phyloP scores from a whole-genome alignment of 768 basidiomycete species.

The Favolaschia claudopus region DNA sequence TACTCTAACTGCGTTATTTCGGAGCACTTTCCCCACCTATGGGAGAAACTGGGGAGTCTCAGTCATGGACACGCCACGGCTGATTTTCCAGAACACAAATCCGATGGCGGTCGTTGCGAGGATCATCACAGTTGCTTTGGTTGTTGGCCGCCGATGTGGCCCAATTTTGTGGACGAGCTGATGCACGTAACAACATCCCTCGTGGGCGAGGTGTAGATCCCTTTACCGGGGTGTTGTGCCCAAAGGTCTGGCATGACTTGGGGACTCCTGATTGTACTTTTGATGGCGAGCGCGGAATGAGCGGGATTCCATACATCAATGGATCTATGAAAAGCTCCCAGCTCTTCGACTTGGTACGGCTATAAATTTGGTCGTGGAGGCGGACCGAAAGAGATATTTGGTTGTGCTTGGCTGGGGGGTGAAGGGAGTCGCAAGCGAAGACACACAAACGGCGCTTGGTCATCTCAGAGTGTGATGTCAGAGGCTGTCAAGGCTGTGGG shows the following conservation, averaged over 20 bases:
- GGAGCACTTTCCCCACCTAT: conserved; percentile 10
- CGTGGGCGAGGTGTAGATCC: background rate
- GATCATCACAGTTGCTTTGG: background rate
- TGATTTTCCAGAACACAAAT: conserved; percentile 18
- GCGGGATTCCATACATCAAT: background rate
- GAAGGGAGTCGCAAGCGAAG: background rate
- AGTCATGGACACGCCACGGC: conserved; percentile 6
- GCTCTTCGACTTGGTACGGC: conserved; percentile 13
- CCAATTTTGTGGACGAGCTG: conserved; percentile 16
- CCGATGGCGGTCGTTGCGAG: conserved; percentile 15
- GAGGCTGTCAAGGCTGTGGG: too few relatives aligned
- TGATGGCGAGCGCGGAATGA: background rate
- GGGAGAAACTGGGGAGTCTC: conserved; percentile 13
- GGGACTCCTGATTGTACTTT: background rate
- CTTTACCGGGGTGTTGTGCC: conserved; percentile 2
- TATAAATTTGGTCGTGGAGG: too few relatives aligned
- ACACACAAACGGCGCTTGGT: too few relatives aligned
- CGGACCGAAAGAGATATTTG: too few relatives aligned
- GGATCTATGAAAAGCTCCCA: background rate
- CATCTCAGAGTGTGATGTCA: too few relatives aligned
- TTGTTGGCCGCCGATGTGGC: conserved; percentile 11
- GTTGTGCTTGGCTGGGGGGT: background rate
- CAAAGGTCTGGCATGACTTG: background rate
- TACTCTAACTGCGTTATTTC: background rate
- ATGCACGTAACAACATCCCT: conserved; percentile 9